Conservation (phyloP, 176 grass and related monocot species). For the Musa acuminata region DNA sequence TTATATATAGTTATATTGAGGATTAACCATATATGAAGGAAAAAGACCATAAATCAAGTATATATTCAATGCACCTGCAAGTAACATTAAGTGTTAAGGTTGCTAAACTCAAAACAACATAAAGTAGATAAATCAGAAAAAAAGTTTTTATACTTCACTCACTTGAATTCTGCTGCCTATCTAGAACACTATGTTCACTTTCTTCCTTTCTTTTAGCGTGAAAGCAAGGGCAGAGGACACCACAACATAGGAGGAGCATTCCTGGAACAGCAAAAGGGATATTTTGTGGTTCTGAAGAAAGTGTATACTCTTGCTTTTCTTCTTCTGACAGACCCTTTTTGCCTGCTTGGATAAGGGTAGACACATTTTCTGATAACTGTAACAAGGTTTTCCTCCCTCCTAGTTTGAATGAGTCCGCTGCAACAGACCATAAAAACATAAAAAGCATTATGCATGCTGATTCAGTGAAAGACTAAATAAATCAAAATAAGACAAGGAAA, state of each 20-base stretch:
- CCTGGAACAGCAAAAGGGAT: conserved; percentile 62
- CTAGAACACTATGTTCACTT: conserved; percentile 37
- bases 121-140: neutral
- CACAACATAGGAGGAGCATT: conserved; percentile 72
- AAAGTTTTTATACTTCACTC: conserved; percentile 24
- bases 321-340: conserved; percentile 19
- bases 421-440: neutral
- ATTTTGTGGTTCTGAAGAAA: conserved; percentile 41
- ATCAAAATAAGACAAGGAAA: neutral
- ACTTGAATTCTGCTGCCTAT: conserved; percentile 43
- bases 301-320: conserved; percentile 28
- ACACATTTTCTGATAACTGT: conserved; percentile 23
- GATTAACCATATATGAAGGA: neutral
- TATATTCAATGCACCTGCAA: neutral
- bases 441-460: neutral
- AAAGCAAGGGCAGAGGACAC: conserved; percentile 85
- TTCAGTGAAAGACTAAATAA: neutral
- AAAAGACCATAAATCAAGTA: neutral
- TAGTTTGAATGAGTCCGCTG: conserved; percentile 33
- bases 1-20: too few species aligned
- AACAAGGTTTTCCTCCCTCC: conserved; percentile 60
- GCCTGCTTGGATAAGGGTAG: conserved; percentile 36
- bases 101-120: neutral
- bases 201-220: conserved; percentile 54
- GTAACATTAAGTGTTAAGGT: neutral